Base-by-base conservation (phyloP, 345 rosid genomes). In the Kandelia obovata region DNA sequence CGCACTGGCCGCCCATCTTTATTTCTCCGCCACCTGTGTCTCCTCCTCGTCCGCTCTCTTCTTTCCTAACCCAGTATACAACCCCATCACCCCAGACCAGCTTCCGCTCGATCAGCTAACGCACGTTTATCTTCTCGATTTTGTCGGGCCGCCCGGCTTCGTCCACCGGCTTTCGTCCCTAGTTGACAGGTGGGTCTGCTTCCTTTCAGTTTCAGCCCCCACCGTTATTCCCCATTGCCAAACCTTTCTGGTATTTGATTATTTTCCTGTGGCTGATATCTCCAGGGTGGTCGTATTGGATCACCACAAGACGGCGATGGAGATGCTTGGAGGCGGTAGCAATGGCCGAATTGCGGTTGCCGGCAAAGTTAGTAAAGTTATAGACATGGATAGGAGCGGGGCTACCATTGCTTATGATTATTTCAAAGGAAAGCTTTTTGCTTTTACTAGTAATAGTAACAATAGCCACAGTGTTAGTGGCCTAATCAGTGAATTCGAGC, bases 371-470 rank as follows among this genome's bases (percentile, higher is more conserved):
- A 67, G 65, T 21, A 83, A 64, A 70, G 71, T 85, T 11, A 70
- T 90, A 51, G 96, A 90, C 71, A 76, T 87, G 75, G 73, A 49
- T 69, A 85, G 93, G 69, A 90, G 96, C 66, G 96, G 96, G 6
- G 93, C 91, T 3, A 88, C 88, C 5, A 85, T 90, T 81, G 93
- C 96, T 43, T 86, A 60, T 57, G 96, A 88, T 73, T 90, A 86
- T 74, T 90, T 90, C 74, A 86, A 74, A 73, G 65, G 77, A 58
- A 88, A 83, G 73, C 69, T 90, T 46, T 13, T 6, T 3, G 75
- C 19, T 23, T 10, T 17, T 61, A 75, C 56, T 43, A 23, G 61
- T 67, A 59, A 23, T 10, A 30, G 52, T 47, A 25, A 56, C 56
- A 32, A 21, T 1, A 21, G 47, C 23, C 20, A 47, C 19, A 15